These are phyloP conservation scores for Phytophthora pisi DNA, from an alignment of 352 stramenopile genomes.

Conservation along the genomic window DNA sequence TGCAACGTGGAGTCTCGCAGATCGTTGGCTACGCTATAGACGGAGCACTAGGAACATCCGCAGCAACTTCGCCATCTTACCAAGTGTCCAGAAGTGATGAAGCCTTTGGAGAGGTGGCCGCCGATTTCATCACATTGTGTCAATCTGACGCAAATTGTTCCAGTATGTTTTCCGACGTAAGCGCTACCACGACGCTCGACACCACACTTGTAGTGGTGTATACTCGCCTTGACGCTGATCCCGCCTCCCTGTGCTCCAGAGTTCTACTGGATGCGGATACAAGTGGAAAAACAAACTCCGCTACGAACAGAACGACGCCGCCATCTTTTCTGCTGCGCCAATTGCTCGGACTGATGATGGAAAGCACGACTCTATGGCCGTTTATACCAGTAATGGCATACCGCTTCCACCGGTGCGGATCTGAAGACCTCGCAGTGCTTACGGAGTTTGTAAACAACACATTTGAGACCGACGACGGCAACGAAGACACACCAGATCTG, in stretches of 20 bases:
- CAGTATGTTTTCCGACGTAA: slow-evolving; percentile 39
- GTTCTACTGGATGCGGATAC: slow-evolving; percentile 24
- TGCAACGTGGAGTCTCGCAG: slow-evolving; percentile 55
- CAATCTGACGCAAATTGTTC: slow-evolving; percentile 50
- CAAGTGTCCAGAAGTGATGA: slow-evolving; percentile 44
- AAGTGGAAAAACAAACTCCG: slow-evolving; percentile 15
- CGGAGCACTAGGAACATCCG: slow-evolving; percentile 35
- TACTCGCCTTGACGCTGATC: slow-evolving; percentile 42
- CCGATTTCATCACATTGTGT: slow-evolving; percentile 56
- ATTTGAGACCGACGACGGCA: slow-evolving; percentile 10
- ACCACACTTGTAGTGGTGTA: slow-evolving; percentile 44
- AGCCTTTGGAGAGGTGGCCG: slow-evolving; percentile 48
- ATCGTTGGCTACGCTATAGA: slow-evolving; percentile 71
- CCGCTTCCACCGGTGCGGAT: slow-evolving; percentile 58
- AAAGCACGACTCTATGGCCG: slow-evolving; percentile 48
- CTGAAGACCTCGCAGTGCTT: slow-evolving; percentile 53
- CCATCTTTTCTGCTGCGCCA: slow-evolving; percentile 52
- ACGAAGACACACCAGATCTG: slow-evolving; percentile 36
- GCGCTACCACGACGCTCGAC: slow-evolving; percentile 33
- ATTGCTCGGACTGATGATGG: slow-evolving; percentile 57
- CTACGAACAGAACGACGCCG: slow-evolving; percentile 22
- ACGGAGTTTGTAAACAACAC: slow-evolving; percentile 38
- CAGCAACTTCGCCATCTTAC: slow-evolving; percentile 8
- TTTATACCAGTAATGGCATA: slow-evolving; percentile 72
- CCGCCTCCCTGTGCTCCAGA: slow-evolving; percentile 29